These are phyloP conservation scores for Protomyces inouyei DNA, from an alignment of 1,139 yeast species.

Conservation along the genomic window DNA sequence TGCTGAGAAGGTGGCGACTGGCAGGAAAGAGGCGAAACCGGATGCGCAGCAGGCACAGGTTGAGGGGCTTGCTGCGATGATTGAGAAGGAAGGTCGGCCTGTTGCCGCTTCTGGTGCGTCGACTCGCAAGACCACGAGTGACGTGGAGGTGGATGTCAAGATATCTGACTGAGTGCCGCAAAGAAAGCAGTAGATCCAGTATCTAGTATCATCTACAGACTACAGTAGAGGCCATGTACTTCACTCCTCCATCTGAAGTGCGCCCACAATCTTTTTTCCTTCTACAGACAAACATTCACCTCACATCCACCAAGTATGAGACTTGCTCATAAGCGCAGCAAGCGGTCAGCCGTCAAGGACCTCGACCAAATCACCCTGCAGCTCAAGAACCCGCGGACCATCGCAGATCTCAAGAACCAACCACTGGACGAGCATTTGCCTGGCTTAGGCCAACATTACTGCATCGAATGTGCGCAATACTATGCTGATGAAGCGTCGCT, in stretches of 20 bases:
- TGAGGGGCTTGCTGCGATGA: background rate
- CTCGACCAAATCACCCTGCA: slow-evolving; percentile 79
- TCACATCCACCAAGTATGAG: background rate
- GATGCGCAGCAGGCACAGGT: background rate
- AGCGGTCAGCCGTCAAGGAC: slow-evolving; percentile 19
- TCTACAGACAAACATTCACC: background rate
- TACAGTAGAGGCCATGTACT: too few species aligned
- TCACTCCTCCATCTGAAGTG: background rate
- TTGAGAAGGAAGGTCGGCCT: background rate
- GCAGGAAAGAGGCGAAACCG: background rate
- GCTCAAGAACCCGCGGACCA: slow-evolving; percentile 58
- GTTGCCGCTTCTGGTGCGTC: too few species aligned
- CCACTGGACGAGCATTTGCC: slow-evolving; percentile 84
- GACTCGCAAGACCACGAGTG: too few species aligned
- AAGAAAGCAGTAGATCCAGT: too few species aligned
- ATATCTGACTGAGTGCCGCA: too few species aligned
- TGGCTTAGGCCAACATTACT: slow-evolving; percentile 90
- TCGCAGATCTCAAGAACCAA: slow-evolving; percentile 65
- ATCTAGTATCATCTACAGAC: too few species aligned
- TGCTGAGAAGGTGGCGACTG: background rate
- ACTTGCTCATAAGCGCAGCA: background rate
- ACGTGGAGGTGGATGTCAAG: too few species aligned
- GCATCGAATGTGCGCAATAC: slow-evolving; percentile 90
- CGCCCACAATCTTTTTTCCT: background rate
- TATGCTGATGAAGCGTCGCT: slow-evolving; percentile 73